These are phyloP conservation scores for Wickerhamomyces pijperi DNA, from an alignment of 805 yeast genomes.

Conservation along the genomic window DNA sequence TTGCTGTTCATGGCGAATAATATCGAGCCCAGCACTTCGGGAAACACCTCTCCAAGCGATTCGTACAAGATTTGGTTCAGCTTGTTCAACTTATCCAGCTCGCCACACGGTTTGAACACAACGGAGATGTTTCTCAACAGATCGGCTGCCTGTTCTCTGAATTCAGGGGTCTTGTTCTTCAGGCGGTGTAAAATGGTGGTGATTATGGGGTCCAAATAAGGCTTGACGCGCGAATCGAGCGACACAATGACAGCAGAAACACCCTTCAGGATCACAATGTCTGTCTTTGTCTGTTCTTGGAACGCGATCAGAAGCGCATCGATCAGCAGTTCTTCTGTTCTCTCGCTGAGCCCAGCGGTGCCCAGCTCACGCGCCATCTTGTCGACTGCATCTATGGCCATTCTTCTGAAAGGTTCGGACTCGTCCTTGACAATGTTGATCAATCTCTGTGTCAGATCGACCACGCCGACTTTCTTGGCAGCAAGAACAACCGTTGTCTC, in stretches of 20 bases:
- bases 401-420: conserved; percentile 64
- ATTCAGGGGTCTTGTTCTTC: conserved; percentile 57
- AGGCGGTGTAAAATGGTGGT: conserved; percentile 63
- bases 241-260: conserved; percentile 54
- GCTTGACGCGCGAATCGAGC: conserved; percentile 52
- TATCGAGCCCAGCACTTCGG: conserved; percentile 85
- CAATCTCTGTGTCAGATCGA: conserved; percentile 45
- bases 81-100: conserved; percentile 51
- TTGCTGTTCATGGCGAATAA: conserved; percentile 60
- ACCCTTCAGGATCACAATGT: conserved; percentile 43
- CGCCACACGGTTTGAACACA: conserved; percentile 52
- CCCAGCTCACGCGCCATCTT: conserved; percentile 41
- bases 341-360: conserved; percentile 47
- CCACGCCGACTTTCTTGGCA: conserved; percentile 56
- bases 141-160: conserved; percentile 80
- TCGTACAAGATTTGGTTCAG: conserved; percentile 75
- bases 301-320: conserved; percentile 77
- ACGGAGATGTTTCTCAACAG: conserved; percentile 57
- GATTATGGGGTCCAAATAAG: conserved; percentile 62
- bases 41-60: conserved; percentile 87
- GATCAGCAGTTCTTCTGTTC: conserved; percentile 51
- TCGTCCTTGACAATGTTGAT: conserved; percentile 63
- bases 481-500: conserved; percentile 65
- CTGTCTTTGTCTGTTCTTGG: conserved; percentile 64
- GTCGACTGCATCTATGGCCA: conserved; percentile 66